Evolutionary conservation across 371 early-diverging fungal genomes (phyloP).

Genomic region (Conidiobolus incongruus): DNA sequence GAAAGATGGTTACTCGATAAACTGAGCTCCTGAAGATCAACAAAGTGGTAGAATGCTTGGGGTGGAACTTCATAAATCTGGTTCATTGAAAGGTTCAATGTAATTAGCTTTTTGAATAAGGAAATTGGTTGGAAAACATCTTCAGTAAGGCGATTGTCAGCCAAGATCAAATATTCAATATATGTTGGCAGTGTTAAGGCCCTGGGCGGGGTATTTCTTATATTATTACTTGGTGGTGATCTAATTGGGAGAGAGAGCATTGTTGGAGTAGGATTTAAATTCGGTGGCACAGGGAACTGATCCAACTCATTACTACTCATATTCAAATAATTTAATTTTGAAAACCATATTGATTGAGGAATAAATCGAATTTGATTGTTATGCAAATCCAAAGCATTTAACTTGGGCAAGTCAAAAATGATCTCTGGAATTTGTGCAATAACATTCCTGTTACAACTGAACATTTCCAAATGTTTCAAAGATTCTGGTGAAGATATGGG

Average conservation of each 20-base stretch:
- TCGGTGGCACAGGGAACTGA: constrained; percentile 15
- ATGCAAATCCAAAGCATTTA: constrained; percentile 28
- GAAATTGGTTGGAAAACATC: constrained; percentile 55
- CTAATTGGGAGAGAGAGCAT: neutral
- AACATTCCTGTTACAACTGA: constrained; percentile 1
- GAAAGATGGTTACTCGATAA: constrained; percentile 67
- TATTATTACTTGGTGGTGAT: too few relatives aligned
- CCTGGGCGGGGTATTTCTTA: too few relatives aligned
- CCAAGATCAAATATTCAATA: constrained; percentile 36
- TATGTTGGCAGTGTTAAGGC: constrained; percentile 27
- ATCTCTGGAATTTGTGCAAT: neutral
- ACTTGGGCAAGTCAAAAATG: constrained; percentile 20
- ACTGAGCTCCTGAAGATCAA: constrained; percentile 44
- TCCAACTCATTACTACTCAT: constrained; percentile 58
- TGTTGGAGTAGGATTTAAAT: too few relatives aligned
- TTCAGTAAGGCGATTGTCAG: constrained; percentile 72
- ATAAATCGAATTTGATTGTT: constrained; percentile 44
- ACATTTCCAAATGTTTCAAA: constrained; percentile 19
- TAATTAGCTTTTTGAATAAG: constrained; percentile 38
- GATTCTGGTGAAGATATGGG: constrained; percentile 50
- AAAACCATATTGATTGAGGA: constrained; percentile 71
- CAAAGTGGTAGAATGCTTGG: constrained; percentile 18
- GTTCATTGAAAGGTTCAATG: constrained; percentile 68
- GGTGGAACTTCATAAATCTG: constrained; percentile 59
- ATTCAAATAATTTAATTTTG: constrained; percentile 41